Conservation (phyloP, 306 rosid genomes). For the Lablab purpureus region DNA sequence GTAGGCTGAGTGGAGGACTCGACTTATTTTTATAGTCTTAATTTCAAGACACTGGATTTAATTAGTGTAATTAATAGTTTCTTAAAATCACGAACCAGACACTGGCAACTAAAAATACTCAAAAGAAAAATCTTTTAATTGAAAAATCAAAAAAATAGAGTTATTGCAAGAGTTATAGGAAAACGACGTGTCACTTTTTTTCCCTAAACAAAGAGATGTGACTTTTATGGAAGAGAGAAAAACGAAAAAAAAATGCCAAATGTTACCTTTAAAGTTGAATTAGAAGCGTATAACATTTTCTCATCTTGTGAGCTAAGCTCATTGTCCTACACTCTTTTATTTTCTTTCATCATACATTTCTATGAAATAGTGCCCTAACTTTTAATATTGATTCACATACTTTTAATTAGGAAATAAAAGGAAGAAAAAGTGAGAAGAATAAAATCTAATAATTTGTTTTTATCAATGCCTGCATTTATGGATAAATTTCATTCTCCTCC, state of each 20-base stretch:
- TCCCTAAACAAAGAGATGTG: neutral
- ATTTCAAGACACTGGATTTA: neutral
- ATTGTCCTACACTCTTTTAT: neutral
- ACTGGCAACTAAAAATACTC: neutral
- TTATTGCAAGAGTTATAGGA: neutral
- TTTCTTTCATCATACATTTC: neutral
- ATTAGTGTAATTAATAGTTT: neutral
- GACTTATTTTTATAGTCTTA: neutral
- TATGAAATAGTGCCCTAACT: neutral
- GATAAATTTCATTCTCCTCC: neutral
- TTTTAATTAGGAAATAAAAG: constrained; percentile 21
- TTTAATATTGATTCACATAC: neutral
- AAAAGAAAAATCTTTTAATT: neutral
- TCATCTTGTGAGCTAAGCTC: constrained; percentile 2
- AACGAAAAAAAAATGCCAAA: neutral
- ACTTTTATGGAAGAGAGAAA: neutral
- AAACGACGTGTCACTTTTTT: neutral
- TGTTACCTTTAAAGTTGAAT: neutral
- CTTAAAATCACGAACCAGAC: too few species aligned
- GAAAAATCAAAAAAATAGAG: neutral
- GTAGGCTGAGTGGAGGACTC: neutral
- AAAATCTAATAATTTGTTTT: constrained; percentile 10
- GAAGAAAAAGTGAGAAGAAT: constrained; percentile 29
- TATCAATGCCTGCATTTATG: neutral
- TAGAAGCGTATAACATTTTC: neutral